Evolutionary conservation across 495 filamentous ascomycete genomes (phyloP), one percentile per base, ranked within the genome.

Genomic region (Clohesyomyces aquaticus): DNA sequence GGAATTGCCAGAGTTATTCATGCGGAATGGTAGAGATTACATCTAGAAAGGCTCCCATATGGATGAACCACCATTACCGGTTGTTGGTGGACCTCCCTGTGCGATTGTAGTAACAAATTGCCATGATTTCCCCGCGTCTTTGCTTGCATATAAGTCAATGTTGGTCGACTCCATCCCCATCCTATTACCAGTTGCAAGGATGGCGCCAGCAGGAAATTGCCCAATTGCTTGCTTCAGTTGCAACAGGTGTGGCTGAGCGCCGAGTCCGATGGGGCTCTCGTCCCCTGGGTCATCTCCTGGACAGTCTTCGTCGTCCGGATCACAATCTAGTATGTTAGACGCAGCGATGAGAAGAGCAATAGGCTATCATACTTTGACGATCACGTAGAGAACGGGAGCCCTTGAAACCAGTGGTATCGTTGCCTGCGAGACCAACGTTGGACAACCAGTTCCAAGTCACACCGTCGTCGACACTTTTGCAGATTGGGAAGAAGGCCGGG

Each of bases 1-100:
- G n/a, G n/a, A n/a, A n/a, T n/a, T n/a, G n/a, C n/a, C n/a, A n/a
- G n/a, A n/a, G n/a, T n/a, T n/a, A n/a, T n/a, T n/a, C n/a, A n/a
- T n/a, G n/a, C n/a, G n/a, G n/a, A n/a, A n/a, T n/a, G n/a, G n/a
- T n/a, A n/a, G n/a, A n/a, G n/a, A n/a, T n/a, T n/a, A n/a, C n/a
- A 48, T 75, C 18, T 42, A 22, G 4, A 56, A 38, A 9, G 60
- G 49, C 19, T 53, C 49, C 49, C 49, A 53, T 4, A 53, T 28
- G 10, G 49, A 25, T 11, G 9, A 26, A 12, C 49, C 49, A 12
- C 49, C 49, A 53, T 53, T 28, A 9, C 28, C 28, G 25, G 49
- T 53, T 4, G 4, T 53, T 10, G 49, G 49, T 10, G 49, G 19
- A 12, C 49, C 49, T 12, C 49, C 49, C 10, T 22, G 12, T 25